Base-by-base conservation (phyloP, 192 early-diverging fungal genomes). In the Backusella macrospora region DNA sequence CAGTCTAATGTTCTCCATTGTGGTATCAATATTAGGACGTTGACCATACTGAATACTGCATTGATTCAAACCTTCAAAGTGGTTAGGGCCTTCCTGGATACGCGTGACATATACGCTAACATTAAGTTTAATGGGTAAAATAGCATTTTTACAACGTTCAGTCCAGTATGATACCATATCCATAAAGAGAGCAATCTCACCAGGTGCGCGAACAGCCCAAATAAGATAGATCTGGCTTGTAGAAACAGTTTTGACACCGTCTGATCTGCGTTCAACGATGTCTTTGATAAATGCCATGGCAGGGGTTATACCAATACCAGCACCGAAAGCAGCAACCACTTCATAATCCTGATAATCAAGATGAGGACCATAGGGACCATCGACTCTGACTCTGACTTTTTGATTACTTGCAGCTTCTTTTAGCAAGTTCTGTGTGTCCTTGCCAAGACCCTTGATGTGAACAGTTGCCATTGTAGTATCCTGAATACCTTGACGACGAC, bases 271-370 rank as follows among this genome's bases (percentile, higher is more conserved):
- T 34, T 80, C 81, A 3, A 82, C 76, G 21, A 80, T 73, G 21
- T 84, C 76, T 13, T 77, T 68, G 18, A 82, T 71, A 16, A 84
- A 55, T 43, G 81, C 55, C 12, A 84, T 55, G 5, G 76, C 77
- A 47, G 83, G 83, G 1, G 83, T 84, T 34, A 82, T 72, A 68
- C 83, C 83, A 44, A 84, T 80, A 62, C 83, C 83, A 66, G 75
- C 70, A 38, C 73, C 66, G 15, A 80, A 66, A 5, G 68, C 70
- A 3, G 75, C 64, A 9, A 82, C 49, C 7, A 77, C 72, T 18
- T 46, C 38, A 29, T 84, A 70, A 37, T 78, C 76, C 39, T 71
- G 73, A 38, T 78, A 80, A 29, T 82, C 81, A 0, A 82, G 15
- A 64, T 45, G 47, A 16, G 81, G 37, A 5, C 83, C 83, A 78